A percentile compares a stretch with the other conserved stretches of the same genome.
Conservation (phyloP, 1,139 yeast species). For the Komagataea norvegica region DNA sequence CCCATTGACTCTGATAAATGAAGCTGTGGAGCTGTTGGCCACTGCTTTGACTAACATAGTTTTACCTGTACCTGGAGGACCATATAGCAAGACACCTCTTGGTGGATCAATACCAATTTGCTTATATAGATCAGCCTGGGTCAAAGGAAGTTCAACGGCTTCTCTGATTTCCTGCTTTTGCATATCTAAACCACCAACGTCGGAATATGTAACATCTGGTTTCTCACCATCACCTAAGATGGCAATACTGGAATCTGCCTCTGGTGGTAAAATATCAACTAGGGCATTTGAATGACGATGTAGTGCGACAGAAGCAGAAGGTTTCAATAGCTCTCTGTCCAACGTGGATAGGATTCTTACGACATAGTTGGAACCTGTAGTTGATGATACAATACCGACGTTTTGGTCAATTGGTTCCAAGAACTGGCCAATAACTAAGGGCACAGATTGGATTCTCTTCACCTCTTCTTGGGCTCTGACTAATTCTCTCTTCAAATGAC, state of each 20-base stretch:
- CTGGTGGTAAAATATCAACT: conserved; percentile 96
- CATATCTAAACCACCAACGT: conserved; percentile 98
- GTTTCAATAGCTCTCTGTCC: conserved; percentile 90
- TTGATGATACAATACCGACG: conserved; percentile 94
- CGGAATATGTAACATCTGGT: conserved; percentile 78
- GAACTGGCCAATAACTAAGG: conserved; percentile 96
- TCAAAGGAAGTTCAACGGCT: conserved; percentile 94
- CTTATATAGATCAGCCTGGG: conserved; percentile 92
- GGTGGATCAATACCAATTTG: conserved; percentile 99
- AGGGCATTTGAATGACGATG: conserved; percentile 98
- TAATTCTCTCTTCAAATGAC: conserved; percentile 89
- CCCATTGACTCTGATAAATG: conserved; percentile 95
- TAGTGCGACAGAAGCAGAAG: conserved; percentile 92
- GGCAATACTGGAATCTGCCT: conserved; percentile 95
- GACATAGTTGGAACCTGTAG: conserved; percentile 96
- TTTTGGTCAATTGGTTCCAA: conserved; percentile 96
- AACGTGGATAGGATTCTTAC: conserved; percentile 91
- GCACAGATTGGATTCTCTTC: conserved; percentile 94
- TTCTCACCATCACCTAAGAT: conserved; percentile 92
- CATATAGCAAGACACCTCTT: conserved; percentile 92
- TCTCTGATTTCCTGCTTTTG: conserved; percentile 98
- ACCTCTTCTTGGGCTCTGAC: conserved; percentile 98
- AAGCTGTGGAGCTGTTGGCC: conserved; percentile 92
- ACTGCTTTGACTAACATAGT: conserved; percentile 99
- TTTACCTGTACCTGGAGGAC: conserved; percentile 99